Percentiles rank a stretch among this genome's conserved stretches.
These are phyloP conservation scores for Scedosporium aurantiacum DNA, from an alignment of 2,329 filamentous ascomycete genomes.

Conservation along the genomic window DNA sequence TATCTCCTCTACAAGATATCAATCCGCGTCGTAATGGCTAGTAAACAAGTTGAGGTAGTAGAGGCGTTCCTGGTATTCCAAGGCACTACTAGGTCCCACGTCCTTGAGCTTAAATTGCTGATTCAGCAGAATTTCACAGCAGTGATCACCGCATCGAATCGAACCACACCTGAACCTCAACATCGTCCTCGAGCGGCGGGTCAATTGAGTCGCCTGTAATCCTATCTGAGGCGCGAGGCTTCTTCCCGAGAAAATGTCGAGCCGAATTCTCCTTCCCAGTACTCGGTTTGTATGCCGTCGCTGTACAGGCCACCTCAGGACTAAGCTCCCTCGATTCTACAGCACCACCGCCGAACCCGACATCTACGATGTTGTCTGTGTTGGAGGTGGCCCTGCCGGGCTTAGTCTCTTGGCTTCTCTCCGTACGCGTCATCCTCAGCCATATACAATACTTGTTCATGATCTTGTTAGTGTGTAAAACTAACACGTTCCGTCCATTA, in stretches of 20 bases:
- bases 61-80: too few species aligned
- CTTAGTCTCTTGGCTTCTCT: slow-evolving; percentile 71
- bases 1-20: too few species aligned
- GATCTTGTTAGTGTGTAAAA: not conserved
- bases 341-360: slow-evolving; percentile 34
- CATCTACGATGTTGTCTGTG: slow-evolving; percentile 86
- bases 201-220: not conserved
- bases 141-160: not conserved
- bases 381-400: slow-evolving; percentile 81
- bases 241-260: slow-evolving; percentile 7
- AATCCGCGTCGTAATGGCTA: too few species aligned
- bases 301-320: slow-evolving; percentile 2
- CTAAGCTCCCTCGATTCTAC: not conserved
- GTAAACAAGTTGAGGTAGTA: too few species aligned
- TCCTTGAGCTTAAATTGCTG: not conserved
- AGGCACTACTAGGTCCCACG: too few species aligned
- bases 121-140: not conserved
- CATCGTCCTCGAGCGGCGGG: not conserved
- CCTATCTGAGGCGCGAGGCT: not conserved
- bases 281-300: slow-evolving; percentile 26
- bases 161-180: not conserved
- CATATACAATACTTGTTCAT: not conserved
- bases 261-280: slow-evolving; percentile 15
- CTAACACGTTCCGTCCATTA: slow-evolving; percentile 22
- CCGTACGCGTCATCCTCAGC: slow-evolving; percentile 36